These are phyloP conservation scores for Paracamarosporium sp. DNA, from an alignment of 2,329 filamentous ascomycete genomes.

Conservation along the genomic window DNA sequence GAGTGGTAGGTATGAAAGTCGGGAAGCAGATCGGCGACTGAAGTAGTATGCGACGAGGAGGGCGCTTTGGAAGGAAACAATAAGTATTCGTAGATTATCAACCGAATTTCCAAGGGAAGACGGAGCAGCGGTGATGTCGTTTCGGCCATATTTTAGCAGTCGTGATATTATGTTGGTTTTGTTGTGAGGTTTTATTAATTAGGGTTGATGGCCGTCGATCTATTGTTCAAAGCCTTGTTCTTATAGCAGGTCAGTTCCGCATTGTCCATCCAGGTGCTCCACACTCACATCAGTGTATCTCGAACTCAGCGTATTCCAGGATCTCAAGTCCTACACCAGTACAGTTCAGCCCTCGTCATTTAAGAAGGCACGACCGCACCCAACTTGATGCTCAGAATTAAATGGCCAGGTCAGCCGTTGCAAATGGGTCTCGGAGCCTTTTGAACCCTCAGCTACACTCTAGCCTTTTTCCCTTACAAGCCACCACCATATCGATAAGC, in stretches of 20 bases:
- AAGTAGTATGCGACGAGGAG: constrained; percentile 32
- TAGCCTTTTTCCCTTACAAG: background rate
- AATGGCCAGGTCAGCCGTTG: background rate
- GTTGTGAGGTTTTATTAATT: background rate
- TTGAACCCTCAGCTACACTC: background rate
- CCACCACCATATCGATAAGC: constrained; percentile 12
- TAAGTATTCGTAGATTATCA: constrained; percentile 55
- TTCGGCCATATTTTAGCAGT: background rate
- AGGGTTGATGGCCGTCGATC: background rate
- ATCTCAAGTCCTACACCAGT: background rate
- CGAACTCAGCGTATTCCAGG: background rate
- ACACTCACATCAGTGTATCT: background rate
- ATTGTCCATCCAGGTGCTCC: constrained; percentile 7
- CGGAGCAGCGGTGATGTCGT: constrained; percentile 47
- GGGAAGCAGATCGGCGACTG: constrained; percentile 42
- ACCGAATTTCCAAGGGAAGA: constrained; percentile 54
- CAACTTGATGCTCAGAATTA: background rate
- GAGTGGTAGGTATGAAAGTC: constrained; percentile 53
- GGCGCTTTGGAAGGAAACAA: constrained; percentile 48
- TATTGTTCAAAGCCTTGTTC: background rate
- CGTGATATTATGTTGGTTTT: background rate
- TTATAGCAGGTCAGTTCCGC: background rate
- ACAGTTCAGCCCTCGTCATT: background rate
- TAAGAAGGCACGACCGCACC: background rate
- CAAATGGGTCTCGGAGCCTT: background rate